These are phyloP conservation scores for Entophlyctis luteolus DNA, from an alignment of 192 early-diverging fungal species.

Conservation along the genomic window DNA sequence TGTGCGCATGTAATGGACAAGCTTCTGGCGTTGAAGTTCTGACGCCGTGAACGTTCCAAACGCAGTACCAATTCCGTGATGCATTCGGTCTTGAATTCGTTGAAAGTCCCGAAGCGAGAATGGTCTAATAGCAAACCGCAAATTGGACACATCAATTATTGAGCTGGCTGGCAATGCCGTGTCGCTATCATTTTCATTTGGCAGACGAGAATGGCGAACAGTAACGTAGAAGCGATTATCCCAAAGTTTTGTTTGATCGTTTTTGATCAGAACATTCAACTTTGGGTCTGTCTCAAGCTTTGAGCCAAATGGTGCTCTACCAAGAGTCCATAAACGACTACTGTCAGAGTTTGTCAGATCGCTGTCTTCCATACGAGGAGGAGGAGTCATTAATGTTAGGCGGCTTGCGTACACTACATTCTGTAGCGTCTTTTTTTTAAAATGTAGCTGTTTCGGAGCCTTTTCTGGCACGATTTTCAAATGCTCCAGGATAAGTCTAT, in stretches of 20 bases:
- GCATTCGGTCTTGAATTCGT: slow-evolving; percentile 6
- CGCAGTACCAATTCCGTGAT: slow-evolving; percentile 14
- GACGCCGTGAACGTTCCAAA: background rate
- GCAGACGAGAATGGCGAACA: background rate
- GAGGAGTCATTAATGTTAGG: background rate
- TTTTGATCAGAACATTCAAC: background rate
- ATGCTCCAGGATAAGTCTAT: background rate
- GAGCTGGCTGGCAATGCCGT: background rate
- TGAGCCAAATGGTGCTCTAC: background rate
- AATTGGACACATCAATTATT: background rate
- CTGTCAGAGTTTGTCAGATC: background rate
- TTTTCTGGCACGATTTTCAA: slow-evolving; percentile 1
- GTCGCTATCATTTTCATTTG: background rate
- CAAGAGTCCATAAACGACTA: background rate
- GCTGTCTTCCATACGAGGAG: background rate
- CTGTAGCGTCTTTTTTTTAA: background rate
- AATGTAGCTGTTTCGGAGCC: background rate
- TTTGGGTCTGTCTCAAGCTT: background rate
- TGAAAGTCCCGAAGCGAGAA: slow-evolving; percentile 12
- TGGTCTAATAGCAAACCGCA: slow-evolving; percentile 1
- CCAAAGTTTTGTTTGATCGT: slow-evolving; percentile 6
- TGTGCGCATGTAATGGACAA: slow-evolving; percentile 10
- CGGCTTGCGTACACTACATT: background rate
- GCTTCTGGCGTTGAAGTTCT: background rate
- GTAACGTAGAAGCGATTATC: slow-evolving; percentile 23